Evolutionary conservation across 139 green algal genomes (phyloP).

Genomic region (Haematococcus lacustris): DNA sequence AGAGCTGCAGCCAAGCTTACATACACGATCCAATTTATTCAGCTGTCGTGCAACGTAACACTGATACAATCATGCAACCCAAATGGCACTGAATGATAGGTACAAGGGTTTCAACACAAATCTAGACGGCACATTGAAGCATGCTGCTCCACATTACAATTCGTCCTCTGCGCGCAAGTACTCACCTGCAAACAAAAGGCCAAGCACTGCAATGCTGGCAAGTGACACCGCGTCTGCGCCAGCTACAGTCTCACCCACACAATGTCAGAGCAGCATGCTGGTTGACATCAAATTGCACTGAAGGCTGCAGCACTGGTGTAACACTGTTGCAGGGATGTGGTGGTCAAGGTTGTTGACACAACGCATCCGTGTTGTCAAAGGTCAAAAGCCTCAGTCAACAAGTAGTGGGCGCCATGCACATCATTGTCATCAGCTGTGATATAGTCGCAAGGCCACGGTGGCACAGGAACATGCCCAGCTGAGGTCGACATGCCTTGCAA

Average conservation of each 20-base stretch:
- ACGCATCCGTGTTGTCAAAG: background rate
- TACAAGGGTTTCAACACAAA: no score
- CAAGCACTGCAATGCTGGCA: background rate
- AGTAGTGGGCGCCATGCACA: no score
- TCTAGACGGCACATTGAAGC: no score
- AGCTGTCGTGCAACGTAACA: no score
- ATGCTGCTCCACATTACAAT: no score
- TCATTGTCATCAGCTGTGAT: no score
- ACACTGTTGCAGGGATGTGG: background rate
- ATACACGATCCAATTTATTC: no score
- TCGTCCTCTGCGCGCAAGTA: conserved; percentile 76
- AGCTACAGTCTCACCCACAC: background rate
- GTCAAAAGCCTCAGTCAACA: no score
- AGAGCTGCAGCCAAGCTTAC: no score
- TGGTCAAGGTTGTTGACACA: background rate
- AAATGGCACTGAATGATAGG: no score
- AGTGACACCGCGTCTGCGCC: background rate
- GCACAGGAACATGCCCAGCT: background rate
- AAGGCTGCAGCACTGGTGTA: background rate
- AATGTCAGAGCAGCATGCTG: background rate
- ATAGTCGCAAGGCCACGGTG: background rate
- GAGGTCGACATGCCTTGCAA: background rate
- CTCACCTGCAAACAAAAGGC: conserved; percentile 29
- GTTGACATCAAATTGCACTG: conserved; percentile 1
- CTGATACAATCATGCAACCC: no score